Evolutionary conservation across 2,329 filamentous ascomycete species (phyloP).

Genomic region (Nigrospora oryzae): DNA sequence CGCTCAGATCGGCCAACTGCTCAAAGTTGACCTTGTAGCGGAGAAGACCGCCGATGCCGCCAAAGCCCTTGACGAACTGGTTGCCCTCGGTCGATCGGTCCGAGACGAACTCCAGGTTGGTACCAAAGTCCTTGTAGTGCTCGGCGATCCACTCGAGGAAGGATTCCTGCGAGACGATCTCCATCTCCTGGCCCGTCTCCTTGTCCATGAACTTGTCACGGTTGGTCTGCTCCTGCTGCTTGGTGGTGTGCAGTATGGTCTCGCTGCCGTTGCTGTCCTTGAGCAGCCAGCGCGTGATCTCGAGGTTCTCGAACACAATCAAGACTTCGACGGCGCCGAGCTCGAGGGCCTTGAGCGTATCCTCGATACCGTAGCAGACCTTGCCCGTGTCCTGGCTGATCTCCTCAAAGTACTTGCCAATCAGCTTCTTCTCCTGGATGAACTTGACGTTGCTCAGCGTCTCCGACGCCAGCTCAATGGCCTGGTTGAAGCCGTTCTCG

Average conservation of each 20-base stretch:
- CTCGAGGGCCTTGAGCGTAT: slow-evolving; percentile 94
- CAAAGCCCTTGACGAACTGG: slow-evolving; percentile 99
- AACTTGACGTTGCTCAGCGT: slow-evolving; percentile 99
- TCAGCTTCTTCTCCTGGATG: slow-evolving; percentile 99
- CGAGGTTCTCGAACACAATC: slow-evolving; percentile 96
- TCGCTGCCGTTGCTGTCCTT: slow-evolving; percentile 70
- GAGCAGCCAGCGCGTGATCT: slow-evolving; percentile 84
- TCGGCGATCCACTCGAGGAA: slow-evolving; percentile 99
- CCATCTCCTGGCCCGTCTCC: slow-evolving; percentile 95
- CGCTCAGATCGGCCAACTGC: slow-evolving; percentile 84
- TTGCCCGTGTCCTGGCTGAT: slow-evolving; percentile 96
- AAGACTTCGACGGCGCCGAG: slow-evolving; percentile 89
- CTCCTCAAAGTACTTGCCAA: slow-evolving; percentile 97
- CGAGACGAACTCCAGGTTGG: slow-evolving; percentile 91
- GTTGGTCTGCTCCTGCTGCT: slow-evolving; percentile 66
- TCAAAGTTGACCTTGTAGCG: slow-evolving; percentile 99
- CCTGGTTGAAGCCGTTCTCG: slow-evolving; percentile 99
- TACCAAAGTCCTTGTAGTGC: slow-evolving; percentile 96
- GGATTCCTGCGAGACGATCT: slow-evolving; percentile 74
- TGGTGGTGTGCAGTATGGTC: slow-evolving; percentile 77
- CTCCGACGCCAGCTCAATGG: slow-evolving; percentile 90
- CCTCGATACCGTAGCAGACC: slow-evolving; percentile 96
- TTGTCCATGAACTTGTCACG: slow-evolving; percentile 90
- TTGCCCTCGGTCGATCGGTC: slow-evolving; percentile 97
- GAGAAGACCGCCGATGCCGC: slow-evolving; percentile 93